These are phyloP conservation scores for Neophaeococcomyces aloes DNA, from an alignment of 2,329 filamentous ascomycete genomes.

Conservation along the genomic window DNA sequence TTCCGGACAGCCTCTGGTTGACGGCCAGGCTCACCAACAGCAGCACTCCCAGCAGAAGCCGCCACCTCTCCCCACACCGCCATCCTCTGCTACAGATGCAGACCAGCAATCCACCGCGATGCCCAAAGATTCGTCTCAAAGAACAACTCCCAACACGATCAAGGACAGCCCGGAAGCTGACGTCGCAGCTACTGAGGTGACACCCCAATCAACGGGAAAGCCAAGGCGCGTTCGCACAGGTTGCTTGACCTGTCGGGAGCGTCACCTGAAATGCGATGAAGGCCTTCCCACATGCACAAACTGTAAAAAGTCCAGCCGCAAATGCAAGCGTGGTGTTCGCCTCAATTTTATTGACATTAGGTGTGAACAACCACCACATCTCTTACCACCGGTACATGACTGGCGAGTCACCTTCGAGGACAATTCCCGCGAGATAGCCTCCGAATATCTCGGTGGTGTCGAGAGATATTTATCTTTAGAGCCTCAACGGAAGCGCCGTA, in stretches of 20 bases:
- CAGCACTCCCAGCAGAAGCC: too few species aligned
- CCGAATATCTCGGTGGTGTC: conserved; percentile 73
- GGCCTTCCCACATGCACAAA: conserved; percentile 58
- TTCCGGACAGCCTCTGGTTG: too few species aligned
- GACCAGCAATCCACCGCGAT: conserved; percentile 11
- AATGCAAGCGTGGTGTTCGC: conserved; percentile 75
- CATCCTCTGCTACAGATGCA: conserved; percentile 16
- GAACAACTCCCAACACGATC: conserved; percentile 15
- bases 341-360: conserved; percentile 87
- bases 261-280: conserved; percentile 88
- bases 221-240: conserved; percentile 83
- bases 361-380: conserved; percentile 52
- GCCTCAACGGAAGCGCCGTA: conserved; percentile 26
- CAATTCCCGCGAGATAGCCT: conserved; percentile 81
- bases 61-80: conserved; percentile 13
- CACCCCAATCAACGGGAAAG: conserved; percentile 36
- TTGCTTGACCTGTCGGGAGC: conserved; percentile 78
- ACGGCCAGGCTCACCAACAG: too few species aligned
- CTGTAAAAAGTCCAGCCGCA: conserved; percentile 74
- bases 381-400: conserved; percentile 49
- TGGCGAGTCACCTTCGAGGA: conserved; percentile 73
- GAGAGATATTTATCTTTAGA: conserved; percentile 57
- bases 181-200: conserved; percentile 9
- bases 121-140: conserved; percentile 18
- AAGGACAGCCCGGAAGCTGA: conserved; percentile 16